These are phyloP conservation scores for Fusarium torreyae DNA, from an alignment of 2,329 filamentous ascomycete genomes.

Conservation along the genomic window DNA sequence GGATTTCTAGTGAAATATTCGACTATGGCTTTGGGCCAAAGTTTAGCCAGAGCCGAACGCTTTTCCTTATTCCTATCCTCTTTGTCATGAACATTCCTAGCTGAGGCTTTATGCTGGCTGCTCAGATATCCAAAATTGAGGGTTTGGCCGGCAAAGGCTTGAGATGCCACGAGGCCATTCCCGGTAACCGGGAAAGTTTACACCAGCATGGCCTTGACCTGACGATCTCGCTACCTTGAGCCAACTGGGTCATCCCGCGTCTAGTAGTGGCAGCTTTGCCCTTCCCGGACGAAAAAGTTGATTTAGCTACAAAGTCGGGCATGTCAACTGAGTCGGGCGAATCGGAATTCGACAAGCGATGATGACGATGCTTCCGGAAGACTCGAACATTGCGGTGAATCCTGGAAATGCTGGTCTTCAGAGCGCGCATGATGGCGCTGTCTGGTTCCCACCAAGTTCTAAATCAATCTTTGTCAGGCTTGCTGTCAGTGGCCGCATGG, in stretches of 20 bases:
- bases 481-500: conserved; percentile 34
- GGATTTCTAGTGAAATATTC: conserved; percentile 33
- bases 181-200: conserved; percentile 36
- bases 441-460: conserved; percentile 9
- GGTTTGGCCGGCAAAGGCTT: conserved; percentile 27
- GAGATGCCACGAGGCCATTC: conserved; percentile 37
- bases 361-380: conserved; percentile 26
- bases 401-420: conserved; percentile 9
- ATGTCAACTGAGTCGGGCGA: conserved; percentile 34
- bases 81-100: conserved; percentile 19
- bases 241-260: conserved; percentile 30
- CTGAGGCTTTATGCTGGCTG: conserved; percentile 3
- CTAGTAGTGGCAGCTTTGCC: conserved; percentile 29
- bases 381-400: conserved; percentile 20
- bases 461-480: background rate
- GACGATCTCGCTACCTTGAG: conserved; percentile 22
- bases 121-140: background rate
- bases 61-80: conserved; percentile 10
- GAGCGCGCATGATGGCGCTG: conserved; percentile 20
- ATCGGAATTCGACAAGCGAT: conserved; percentile 28
- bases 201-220: conserved; percentile 24
- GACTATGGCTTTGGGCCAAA: conserved; percentile 25
- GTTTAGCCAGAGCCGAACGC: conserved; percentile 18
- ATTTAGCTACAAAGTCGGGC: conserved; percentile 18
- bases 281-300: conserved; percentile 26